Evolutionary conservation across 1,284 basidiomycete genomes (phyloP), one percentile per base, ranked within the genome.

Genomic region (Lentinus polychrous): DNA sequence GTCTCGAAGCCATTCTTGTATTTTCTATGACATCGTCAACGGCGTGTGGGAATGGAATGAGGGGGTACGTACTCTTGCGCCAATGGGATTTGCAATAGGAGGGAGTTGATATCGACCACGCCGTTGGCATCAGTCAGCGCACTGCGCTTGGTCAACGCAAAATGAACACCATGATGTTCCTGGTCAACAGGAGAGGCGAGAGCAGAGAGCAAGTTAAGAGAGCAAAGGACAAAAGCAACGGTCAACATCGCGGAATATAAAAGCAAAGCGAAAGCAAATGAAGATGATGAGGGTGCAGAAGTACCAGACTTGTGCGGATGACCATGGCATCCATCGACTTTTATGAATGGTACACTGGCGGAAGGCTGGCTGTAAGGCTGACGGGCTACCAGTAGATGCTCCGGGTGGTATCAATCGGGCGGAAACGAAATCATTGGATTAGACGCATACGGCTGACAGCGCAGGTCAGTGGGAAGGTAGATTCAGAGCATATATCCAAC

Each of bases 1-100:
- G 52, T 46, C 31, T 42, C 39, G 22, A 53, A 45, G 23, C 45
- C 46, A 23, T 45, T 35, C 18, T 43, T 38, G 46, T 51, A 51
- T 44, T 53, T 53, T 1, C 52, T 53, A 31, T 11, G 20, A 14
- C 17, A 23, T 20, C 17, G 7, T 40, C 17, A 40, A 18, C 22
- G 12, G 22, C 3, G 24, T 7, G 15, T 5, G 4, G 12, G 15
- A 15, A 23, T 8, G 22, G 7, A 6, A 8, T 40, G 22, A 5
- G 3, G 32, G 23, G 20, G 8, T 43, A 43, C 14, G 12, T 40
- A 43, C 42, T 8, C 27, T 43, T 20, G 20, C 10, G 31, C n/a
- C 8, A 11, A 6, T 8, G 18, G 15, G 8, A 43, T 15, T 33
- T 43, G 4, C 22, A 4, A 3, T 5, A 43, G 4, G 18, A 43